Conservation (phyloP, 2,329 filamentous ascomycete genomes). For the Capronia americana region DNA sequence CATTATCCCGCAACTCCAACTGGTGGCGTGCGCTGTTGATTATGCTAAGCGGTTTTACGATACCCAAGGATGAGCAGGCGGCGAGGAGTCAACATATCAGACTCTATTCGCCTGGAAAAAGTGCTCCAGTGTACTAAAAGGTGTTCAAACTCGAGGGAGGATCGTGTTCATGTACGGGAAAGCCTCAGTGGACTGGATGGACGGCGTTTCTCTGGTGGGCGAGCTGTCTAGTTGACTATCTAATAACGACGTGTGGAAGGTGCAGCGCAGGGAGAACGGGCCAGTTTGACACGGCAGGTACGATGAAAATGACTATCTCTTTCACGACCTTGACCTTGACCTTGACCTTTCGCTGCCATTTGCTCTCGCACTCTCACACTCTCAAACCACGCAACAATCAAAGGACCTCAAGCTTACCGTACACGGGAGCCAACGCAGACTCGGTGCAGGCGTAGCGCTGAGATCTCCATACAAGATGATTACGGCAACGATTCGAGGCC, state of each 20-base stretch:
- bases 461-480: background rate
- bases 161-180: background rate
- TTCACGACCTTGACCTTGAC: background rate
- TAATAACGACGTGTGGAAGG: background rate
- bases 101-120: background rate
- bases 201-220: background rate
- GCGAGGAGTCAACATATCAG: background rate
- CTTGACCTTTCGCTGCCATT: background rate
- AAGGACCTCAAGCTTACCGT: background rate
- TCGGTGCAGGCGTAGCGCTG: background rate
- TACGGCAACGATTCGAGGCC: background rate
- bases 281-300: background rate
- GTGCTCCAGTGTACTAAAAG: background rate
- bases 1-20: conserved; percentile 1
- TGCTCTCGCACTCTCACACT: background rate
- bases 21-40: background rate
- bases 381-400: background rate
- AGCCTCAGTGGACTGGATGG: background rate
- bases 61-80: conserved; percentile 8
- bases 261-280: background rate
- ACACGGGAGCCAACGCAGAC: background rate
- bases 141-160: background rate
- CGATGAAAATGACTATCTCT: background rate
- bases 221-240: background rate
- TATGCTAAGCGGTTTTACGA: conserved; percentile 6